Conservation (phyloP, 768 basidiomycete species). For the Suillus hirtellus region DNA sequence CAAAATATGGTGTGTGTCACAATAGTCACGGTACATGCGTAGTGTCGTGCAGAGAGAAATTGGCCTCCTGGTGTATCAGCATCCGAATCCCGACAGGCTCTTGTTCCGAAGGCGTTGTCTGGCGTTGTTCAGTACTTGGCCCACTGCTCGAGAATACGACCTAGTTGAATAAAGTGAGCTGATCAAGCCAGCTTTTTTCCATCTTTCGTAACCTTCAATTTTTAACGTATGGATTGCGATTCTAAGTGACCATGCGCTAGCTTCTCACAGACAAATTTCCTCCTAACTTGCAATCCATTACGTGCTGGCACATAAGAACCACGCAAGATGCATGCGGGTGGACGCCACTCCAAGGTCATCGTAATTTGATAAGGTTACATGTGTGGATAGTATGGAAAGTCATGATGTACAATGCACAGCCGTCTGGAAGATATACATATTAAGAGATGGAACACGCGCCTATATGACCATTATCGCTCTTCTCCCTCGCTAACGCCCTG, state of each 20-base stretch:
- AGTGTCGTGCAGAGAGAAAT: too few species aligned
- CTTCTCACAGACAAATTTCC: slow-evolving; percentile 50
- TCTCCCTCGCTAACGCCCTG: background rate
- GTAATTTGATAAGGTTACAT: too few species aligned
- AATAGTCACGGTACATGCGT: too few species aligned
- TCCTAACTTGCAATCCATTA: too few species aligned
- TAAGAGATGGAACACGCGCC: background rate
- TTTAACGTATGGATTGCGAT: slow-evolving; percentile 38
- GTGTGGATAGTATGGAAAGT: too few species aligned
- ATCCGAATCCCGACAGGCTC: background rate
- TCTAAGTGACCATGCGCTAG: slow-evolving; percentile 63
- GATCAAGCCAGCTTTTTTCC: background rate
- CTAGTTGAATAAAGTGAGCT: background rate
- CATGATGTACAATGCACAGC: background rate
- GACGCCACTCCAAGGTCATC: too few species aligned
- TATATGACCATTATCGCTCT: background rate
- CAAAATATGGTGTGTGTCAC: too few species aligned
- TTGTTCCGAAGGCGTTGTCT: background rate
- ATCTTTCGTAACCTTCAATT: slow-evolving; percentile 26
- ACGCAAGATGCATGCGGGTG: too few species aligned
- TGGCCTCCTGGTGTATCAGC: too few species aligned
- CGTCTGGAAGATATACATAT: background rate
- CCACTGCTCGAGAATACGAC: background rate
- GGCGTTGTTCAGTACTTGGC: background rate
- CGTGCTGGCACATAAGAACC: too few species aligned